phyloP scores from a whole-genome alignment of 2,329 filamentous ascomycete species.

The Penicillium hordei region DNA sequence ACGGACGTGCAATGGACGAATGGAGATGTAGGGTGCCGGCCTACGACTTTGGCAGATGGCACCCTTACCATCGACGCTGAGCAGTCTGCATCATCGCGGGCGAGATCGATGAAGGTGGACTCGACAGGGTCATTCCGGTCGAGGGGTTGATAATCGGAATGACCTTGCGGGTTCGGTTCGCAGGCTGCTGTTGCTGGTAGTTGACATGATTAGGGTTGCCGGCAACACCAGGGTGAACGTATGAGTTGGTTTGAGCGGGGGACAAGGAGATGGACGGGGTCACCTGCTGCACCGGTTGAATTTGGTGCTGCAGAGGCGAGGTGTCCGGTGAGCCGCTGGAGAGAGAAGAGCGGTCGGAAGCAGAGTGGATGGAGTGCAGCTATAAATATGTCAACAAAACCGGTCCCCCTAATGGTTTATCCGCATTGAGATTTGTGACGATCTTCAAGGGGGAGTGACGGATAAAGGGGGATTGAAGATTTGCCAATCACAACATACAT shows the following conservation, averaged over 20 bases:
- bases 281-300: constrained; percentile 70
- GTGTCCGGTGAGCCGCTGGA: constrained; percentile 91
- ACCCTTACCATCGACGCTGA: constrained; percentile 44
- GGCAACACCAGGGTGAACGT: constrained; percentile 66
- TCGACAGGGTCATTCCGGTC: constrained; percentile 83
- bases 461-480: neutral
- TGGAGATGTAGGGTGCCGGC: constrained; percentile 27
- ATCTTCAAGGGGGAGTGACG: constrained; percentile 5
- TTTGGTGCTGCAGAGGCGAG: constrained; percentile 84
- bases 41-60: constrained; percentile 23
- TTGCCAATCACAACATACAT: constrained; percentile 59
- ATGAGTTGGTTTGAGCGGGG: constrained; percentile 53
- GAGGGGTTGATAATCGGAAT: constrained; percentile 97
- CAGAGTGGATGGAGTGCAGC: constrained; percentile 88
- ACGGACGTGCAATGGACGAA: constrained; percentile 34
- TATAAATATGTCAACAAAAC: constrained; percentile 45
- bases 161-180: constrained; percentile 86
- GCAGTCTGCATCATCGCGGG: constrained; percentile 61
- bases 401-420: neutral
- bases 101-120: constrained; percentile 74
- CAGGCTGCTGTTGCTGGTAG: constrained; percentile 90
- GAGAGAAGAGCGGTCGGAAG: constrained; percentile 87
- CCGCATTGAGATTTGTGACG: neutral
- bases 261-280: constrained; percentile 74
- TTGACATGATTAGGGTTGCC: constrained; percentile 71